Base-by-base conservation (phyloP, 2,329 filamentous ascomycete genomes). In the Pseudopithomyces chartarum region DNA sequence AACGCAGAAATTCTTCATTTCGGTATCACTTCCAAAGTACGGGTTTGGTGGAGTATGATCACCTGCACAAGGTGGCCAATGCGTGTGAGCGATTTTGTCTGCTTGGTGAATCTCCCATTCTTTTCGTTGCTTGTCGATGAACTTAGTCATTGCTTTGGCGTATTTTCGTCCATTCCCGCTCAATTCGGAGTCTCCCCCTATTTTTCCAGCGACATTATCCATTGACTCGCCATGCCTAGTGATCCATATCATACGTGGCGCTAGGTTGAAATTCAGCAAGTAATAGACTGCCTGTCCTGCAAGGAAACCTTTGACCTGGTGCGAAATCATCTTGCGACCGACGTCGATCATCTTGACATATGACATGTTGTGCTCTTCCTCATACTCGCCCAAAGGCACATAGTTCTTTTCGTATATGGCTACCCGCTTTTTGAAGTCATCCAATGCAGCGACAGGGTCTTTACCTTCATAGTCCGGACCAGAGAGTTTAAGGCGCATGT, bases 261-360 rank as follows among this genome's bases (percentile, higher is more conserved):
- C 91, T 15, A 99, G 84, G 68, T 99, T 98, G 82, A 99, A 99
- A 66, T 96, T 98, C 44, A 95, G 90, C 10, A 99, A 84, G 69
- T 98, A 99, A 62, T 93, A 96, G 55, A 95, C 92, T 54, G 96
- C 95, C 60, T 95, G 91, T 38, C 90, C 91, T 55, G 92, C 92
- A 47, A 99, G 82, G 76, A 99, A 99, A 6, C 95, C 95, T 64
- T 90, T 90, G 58, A 97, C 87, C 60, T 95, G 90, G 73, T 96
- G 90, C 45, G 94, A 90, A 42, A 98, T 87, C 58, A 98, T 85
- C 77, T 99, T 99, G 59, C 94, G 87, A 40, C 95, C 95, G 2
- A 99, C 95, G 74, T 99, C 95, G 62, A 98, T 91, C 90, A 98
- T 97, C 81, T 92, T 92, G 61, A 99, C 96, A 72, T 96, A 99